Conservation (phyloP, 352 stramenopile species). For the Pythium utonaiense region DNA sequence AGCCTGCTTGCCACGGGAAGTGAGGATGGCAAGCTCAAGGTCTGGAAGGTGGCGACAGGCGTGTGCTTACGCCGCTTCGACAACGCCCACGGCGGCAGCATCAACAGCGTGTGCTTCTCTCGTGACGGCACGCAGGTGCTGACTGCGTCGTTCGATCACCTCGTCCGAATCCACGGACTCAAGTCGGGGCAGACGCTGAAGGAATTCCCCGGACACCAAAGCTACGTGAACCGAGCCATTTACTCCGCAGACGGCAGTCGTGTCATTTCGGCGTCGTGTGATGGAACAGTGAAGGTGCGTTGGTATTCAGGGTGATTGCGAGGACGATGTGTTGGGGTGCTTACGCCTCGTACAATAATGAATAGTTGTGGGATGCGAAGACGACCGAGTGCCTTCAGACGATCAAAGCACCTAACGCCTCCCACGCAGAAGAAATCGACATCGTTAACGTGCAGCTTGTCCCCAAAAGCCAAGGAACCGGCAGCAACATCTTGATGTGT, state of each 20-base stretch:
- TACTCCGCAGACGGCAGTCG: slow-evolving; percentile 65
- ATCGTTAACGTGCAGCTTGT: slow-evolving; percentile 70
- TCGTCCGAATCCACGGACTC: slow-evolving; percentile 91
- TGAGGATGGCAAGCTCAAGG: slow-evolving; percentile 84
- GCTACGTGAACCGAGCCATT: slow-evolving; percentile 90
- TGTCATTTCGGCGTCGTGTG: slow-evolving; percentile 86
- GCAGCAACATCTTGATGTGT: slow-evolving; percentile 82
- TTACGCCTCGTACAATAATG: not conserved
- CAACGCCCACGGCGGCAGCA: slow-evolving; percentile 67
- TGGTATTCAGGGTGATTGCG: too few species aligned
- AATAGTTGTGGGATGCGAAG: slow-evolving; percentile 80
- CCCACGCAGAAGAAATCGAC: slow-evolving; percentile 62
- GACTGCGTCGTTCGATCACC: slow-evolving; percentile 86
- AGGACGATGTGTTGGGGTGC: too few species aligned
- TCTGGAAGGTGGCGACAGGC: slow-evolving; percentile 91
- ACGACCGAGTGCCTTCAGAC: slow-evolving; percentile 80
- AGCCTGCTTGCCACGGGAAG: slow-evolving; percentile 87
- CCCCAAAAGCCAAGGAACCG: slow-evolving; percentile 34
- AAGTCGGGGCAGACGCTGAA: slow-evolving; percentile 91
- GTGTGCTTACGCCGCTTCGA: slow-evolving; percentile 90
- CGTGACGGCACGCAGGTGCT: slow-evolving; percentile 89
- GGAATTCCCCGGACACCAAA: slow-evolving; percentile 91
- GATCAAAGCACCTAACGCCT: slow-evolving; percentile 55
- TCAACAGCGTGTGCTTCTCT: slow-evolving; percentile 90
- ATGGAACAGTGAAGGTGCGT: slow-evolving; percentile 88